phyloP scores from a whole-genome alignment of 257 asterid genomes.

The Gentiana macrophylla region DNA sequence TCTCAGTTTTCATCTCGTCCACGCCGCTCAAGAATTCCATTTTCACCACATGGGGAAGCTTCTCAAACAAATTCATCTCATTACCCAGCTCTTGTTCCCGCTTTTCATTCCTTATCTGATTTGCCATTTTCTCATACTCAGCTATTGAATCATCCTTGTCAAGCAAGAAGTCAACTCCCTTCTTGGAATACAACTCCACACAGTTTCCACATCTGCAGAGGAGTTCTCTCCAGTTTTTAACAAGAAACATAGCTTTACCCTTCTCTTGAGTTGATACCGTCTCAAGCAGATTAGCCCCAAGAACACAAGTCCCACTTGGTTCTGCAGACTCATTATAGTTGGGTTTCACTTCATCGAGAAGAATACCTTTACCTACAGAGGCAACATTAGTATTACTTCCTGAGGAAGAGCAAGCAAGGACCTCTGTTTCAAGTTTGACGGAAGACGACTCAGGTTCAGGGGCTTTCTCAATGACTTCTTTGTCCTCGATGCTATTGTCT shows the following conservation, averaged over 20 bases:
- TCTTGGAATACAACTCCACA: slow-evolving; percentile 42
- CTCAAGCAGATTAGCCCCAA: slow-evolving; percentile 40
- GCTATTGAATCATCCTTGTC: slow-evolving; percentile 87
- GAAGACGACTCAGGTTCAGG: background rate
- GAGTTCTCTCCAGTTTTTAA: slow-evolving; percentile 64
- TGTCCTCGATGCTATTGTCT: slow-evolving; percentile 14
- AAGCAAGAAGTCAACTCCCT: slow-evolving; percentile 52
- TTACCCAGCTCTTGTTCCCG: slow-evolving; percentile 59
- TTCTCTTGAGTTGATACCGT: slow-evolving; percentile 20
- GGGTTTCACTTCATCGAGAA: slow-evolving; percentile 7
- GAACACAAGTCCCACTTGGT: slow-evolving; percentile 35
- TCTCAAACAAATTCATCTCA: slow-evolving; percentile 52
- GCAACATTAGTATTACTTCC: no score
- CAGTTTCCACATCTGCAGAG: slow-evolving; percentile 71
- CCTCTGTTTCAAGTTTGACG: no score
- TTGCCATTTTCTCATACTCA: slow-evolving; percentile 79
- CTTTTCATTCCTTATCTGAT: slow-evolving; percentile 70
- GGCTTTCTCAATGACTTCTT: slow-evolving; percentile 3
- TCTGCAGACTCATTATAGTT: slow-evolving; percentile 30
- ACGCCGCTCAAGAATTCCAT: slow-evolving; percentile 75
- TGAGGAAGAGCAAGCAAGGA: no score
- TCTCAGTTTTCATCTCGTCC: slow-evolving; percentile 79
- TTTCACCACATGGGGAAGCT: slow-evolving; percentile 73
- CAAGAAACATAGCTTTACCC: slow-evolving; percentile 58
- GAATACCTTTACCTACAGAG: slow-evolving; percentile 10